Percentiles rank a stretch among this genome's conserved stretches.
Conservation (phyloP, 164 flowering plant genomes). For the Magnolia sinica region DNA sequence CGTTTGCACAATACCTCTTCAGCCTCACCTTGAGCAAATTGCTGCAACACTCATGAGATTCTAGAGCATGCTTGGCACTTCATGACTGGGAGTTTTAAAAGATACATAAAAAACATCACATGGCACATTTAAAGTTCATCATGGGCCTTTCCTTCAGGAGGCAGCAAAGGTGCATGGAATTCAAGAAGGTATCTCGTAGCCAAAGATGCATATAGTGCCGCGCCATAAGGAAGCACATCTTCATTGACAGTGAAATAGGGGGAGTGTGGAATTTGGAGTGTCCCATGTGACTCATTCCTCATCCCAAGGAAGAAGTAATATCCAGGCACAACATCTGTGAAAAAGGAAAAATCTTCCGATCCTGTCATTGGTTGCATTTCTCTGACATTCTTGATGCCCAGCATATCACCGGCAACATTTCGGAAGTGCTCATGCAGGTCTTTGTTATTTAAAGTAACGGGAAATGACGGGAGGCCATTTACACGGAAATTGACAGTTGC, state of each 20-base stretch:
- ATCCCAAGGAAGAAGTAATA: conserved; percentile 48
- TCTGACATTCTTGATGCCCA: conserved; percentile 30
- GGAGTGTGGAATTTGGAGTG: conserved; percentile 37
- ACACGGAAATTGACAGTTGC: conserved; percentile 41
- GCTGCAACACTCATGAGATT: too few species aligned
- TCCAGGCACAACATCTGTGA: conserved; percentile 43
- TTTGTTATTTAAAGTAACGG: conserved; percentile 39
- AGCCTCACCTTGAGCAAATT: too few species aligned
- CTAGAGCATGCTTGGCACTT: not conserved
- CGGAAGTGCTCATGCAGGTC: conserved; percentile 34
- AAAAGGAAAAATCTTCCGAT: conserved; percentile 53
- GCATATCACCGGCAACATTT: conserved; percentile 35
- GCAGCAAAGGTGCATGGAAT: conserved; percentile 7
- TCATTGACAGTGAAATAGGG: conserved; percentile 59
- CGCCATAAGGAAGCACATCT: conserved; percentile 63
- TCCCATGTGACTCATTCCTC: conserved; percentile 34
- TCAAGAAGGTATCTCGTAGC: conserved; percentile 49
- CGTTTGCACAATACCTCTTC: too few species aligned
- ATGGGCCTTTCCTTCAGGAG: conserved; percentile 9
- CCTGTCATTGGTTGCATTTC: conserved; percentile 42
- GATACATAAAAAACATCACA: not conserved
- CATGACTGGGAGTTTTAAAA: not conserved
- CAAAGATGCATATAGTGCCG: conserved; percentile 76
- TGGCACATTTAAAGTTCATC: conserved; percentile 17
- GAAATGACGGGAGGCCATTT: conserved; percentile 24